Conservation (phyloP, 2,329 filamentous ascomycete genomes). For the Fusarium keratoplasticum region DNA sequence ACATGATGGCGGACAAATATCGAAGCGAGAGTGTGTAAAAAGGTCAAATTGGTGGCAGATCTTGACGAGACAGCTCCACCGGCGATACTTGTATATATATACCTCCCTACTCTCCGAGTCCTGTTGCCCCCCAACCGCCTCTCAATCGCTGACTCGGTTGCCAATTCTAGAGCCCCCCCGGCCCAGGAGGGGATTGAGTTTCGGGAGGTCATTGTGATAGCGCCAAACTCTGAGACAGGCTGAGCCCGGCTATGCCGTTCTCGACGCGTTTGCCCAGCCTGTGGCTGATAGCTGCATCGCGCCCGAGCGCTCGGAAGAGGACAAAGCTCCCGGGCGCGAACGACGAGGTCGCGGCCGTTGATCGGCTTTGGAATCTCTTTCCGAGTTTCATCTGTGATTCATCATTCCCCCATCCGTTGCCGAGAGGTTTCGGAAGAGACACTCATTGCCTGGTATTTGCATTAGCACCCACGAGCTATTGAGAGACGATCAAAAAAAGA, state of each 20-base stretch:
- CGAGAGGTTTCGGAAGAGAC: not conserved
- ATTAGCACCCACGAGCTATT: not conserved
- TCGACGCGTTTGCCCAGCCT: not conserved
- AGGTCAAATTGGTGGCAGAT: not conserved
- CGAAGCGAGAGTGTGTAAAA: not conserved
- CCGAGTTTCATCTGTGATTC: not conserved
- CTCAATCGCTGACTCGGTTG: not conserved
- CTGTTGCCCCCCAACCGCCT: not conserved
- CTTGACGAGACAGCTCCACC: not conserved
- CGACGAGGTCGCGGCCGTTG: not conserved
- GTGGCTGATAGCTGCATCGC: not conserved
- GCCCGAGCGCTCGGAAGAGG: not conserved
- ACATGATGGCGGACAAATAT: constrained; percentile 1
- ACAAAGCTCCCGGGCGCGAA: not conserved
- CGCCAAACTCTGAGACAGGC: not conserved
- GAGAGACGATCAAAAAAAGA: not conserved
- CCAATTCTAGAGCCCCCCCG: not conserved
- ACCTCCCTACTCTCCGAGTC: not conserved
- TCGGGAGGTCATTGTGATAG: not conserved
- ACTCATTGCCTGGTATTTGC: not conserved
- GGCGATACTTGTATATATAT: not conserved
- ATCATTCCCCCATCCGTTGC: not conserved
- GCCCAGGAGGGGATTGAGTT: not conserved
- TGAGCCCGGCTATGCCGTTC: not conserved
- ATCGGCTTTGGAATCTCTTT: not conserved